These are phyloP conservation scores for Paxillus involutus DNA, from an alignment of 768 basidiomycete genomes.

Conservation along the genomic window DNA sequence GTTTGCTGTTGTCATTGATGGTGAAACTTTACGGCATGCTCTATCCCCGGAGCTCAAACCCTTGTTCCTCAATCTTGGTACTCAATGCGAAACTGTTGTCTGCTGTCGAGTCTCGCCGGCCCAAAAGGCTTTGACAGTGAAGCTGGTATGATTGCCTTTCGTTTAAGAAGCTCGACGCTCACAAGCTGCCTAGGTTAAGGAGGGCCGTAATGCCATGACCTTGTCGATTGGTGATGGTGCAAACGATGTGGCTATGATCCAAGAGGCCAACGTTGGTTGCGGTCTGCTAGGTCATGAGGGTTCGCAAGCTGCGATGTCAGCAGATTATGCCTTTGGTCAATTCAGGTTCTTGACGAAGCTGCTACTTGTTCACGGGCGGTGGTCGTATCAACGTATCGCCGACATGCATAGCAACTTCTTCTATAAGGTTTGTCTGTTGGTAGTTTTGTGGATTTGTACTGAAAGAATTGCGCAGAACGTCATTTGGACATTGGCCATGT, in stretches of 20 bases:
- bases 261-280: constrained; percentile 97
- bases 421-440: constrained; percentile 72
- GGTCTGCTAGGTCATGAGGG: constrained; percentile 93
- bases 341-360: constrained; percentile 93
- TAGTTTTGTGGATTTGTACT: not conserved
- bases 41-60: constrained; percentile 75
- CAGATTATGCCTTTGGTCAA: constrained; percentile 97
- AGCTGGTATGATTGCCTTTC: constrained; percentile 55
- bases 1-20: constrained; percentile 96
- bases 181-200: constrained; percentile 68
- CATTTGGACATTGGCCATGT: constrained; percentile 90
- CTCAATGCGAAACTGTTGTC: constrained; percentile 96
- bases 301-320: constrained; percentile 98
- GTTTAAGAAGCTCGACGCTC: not conserved
- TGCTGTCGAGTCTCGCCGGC: constrained; percentile 98
- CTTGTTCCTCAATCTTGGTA: constrained; percentile 88
- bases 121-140: constrained; percentile 97
- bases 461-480: constrained; percentile 56
- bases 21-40: constrained; percentile 86
- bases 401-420: constrained; percentile 99
- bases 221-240: constrained; percentile 96
- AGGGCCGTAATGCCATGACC: constrained; percentile 94
- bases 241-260: constrained; percentile 99
- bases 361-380: constrained; percentile 90
- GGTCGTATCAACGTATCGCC: constrained; percentile 95